phyloP scores from a whole-genome alignment of 2,329 filamentous ascomycete genomes.

The Diaporthe nobilis region DNA sequence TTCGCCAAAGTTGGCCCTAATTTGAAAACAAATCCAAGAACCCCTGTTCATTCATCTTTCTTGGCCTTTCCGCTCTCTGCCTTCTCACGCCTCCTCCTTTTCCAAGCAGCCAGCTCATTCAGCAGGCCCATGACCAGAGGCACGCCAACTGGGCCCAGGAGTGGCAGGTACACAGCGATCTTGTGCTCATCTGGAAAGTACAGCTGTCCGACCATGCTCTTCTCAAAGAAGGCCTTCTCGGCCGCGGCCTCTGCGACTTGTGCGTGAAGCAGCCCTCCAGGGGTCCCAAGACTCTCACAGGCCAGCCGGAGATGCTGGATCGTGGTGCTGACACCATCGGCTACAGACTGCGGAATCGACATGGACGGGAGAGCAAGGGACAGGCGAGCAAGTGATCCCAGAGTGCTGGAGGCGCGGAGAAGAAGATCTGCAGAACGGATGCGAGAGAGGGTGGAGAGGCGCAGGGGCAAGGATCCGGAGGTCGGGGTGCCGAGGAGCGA shows the following conservation, averaged over 20 bases:
- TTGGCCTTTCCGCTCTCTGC: constrained; percentile 52
- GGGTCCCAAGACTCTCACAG: constrained; percentile 77
- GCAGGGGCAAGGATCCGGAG: constrained; percentile 85
- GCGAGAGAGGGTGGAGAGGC: constrained; percentile 87
- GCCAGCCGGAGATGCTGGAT: constrained; percentile 83
- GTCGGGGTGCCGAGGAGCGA: constrained; percentile 89
- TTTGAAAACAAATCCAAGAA: not conserved
- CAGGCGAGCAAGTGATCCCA: constrained; percentile 92
- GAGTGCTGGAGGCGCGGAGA: constrained; percentile 89
- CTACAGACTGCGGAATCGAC: constrained; percentile 89
- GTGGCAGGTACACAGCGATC: constrained; percentile 92
- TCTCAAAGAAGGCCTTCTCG: constrained; percentile 96
- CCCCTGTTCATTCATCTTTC: constrained; percentile 46
- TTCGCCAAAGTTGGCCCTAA: not conserved
- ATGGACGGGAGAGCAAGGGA: constrained; percentile 89
- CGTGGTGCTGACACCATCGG: constrained; percentile 85
- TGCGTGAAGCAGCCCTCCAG: constrained; percentile 82
- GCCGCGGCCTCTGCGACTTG: constrained; percentile 89
- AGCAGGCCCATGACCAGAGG: constrained; percentile 87
- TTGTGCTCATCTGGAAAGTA: constrained; percentile 99
- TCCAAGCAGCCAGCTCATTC: constrained; percentile 81
- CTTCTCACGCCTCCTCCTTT: constrained; percentile 61
- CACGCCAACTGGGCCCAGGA: constrained; percentile 91
- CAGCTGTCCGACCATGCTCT: constrained; percentile 98
- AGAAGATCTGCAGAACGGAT: constrained; percentile 88